phyloP scores from a whole-genome alignment of 345 rosid species.

The Pelargonium nanum region DNA sequence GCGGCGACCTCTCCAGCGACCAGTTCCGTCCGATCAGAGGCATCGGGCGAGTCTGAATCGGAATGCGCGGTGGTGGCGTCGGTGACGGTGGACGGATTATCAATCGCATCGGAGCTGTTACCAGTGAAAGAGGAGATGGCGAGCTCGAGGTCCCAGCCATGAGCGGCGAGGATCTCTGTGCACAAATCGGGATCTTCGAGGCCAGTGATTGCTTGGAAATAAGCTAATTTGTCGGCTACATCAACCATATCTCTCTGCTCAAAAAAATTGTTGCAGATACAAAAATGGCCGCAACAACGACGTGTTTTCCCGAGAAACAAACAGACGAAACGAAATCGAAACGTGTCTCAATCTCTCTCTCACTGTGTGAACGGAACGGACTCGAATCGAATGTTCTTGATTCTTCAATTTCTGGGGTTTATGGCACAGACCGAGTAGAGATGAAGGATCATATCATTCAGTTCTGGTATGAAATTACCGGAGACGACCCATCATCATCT shows the following conservation, averaged over 20 bases:
- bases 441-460: not conserved
- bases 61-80: slow-evolving; percentile 11
- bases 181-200: slow-evolving; percentile 86
- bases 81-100: slow-evolving; percentile 15
- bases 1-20: slow-evolving; percentile 9
- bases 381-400: not conserved
- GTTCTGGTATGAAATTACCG: not conserved
- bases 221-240: slow-evolving; percentile 72
- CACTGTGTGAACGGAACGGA: not conserved
- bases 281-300: not conserved
- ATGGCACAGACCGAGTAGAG: not conserved
- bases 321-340: not conserved
- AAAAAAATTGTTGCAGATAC: not conserved
- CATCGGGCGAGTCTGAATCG: slow-evolving; percentile 17
- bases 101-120: slow-evolving; percentile 10
- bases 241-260: slow-evolving; percentile 42
- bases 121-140: slow-evolving; percentile 85
- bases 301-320: not conserved
- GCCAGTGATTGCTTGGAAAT: slow-evolving; percentile 91
- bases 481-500: not conserved
- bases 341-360: not conserved
- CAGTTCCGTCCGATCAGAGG: slow-evolving; percentile 13
- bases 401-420: not conserved
- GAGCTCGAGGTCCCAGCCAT: slow-evolving; percentile 95
- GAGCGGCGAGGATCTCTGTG: slow-evolving; percentile 91